phyloP scores from a whole-genome alignment of 139 green algal genomes.

The Astrephomene gubernaculifera region DNA sequence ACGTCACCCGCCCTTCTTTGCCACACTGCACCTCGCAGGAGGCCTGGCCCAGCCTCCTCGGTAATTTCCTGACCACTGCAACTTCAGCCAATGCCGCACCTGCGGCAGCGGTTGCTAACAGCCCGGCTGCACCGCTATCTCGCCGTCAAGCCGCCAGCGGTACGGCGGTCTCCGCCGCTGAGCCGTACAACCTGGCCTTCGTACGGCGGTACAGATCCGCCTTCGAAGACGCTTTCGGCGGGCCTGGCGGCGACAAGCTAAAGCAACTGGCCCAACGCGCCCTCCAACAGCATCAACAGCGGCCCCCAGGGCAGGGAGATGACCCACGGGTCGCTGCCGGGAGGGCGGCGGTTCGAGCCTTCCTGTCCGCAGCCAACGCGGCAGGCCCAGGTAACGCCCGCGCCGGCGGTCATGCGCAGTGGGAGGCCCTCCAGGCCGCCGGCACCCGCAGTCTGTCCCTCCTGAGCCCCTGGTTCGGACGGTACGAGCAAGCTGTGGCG shows the following conservation, averaged over 20 bases:
- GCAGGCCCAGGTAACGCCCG: not conserved
- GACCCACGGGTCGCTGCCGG: not conserved
- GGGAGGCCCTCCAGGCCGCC: conserved; percentile 32
- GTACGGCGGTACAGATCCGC: not conserved
- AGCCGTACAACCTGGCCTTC: conserved; percentile 18
- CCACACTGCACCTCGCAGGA: not conserved
- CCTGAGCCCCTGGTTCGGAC: conserved; percentile 27
- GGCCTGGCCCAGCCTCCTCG: conserved; percentile 31
- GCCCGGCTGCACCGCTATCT: not conserved
- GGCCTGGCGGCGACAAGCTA: not conserved
- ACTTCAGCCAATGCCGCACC: not conserved
- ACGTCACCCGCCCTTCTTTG: too few species aligned
- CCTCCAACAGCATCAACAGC: not conserved
- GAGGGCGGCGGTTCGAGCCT: not conserved
- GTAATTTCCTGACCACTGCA: not conserved
- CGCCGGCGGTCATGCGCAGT: not conserved
- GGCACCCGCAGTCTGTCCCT: not conserved
- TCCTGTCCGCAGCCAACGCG: not conserved
- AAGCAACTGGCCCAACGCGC: not conserved
- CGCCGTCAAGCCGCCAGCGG: not conserved
- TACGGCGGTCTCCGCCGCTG: not conserved
- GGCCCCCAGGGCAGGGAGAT: not conserved
- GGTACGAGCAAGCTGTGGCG: conserved; percentile 28
- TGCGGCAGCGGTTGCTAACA: not conserved
- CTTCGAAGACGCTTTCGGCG: conserved; percentile 28